Conservation (phyloP, 176 grass and related monocot genomes). For the Triticum dicoccoides region DNA sequence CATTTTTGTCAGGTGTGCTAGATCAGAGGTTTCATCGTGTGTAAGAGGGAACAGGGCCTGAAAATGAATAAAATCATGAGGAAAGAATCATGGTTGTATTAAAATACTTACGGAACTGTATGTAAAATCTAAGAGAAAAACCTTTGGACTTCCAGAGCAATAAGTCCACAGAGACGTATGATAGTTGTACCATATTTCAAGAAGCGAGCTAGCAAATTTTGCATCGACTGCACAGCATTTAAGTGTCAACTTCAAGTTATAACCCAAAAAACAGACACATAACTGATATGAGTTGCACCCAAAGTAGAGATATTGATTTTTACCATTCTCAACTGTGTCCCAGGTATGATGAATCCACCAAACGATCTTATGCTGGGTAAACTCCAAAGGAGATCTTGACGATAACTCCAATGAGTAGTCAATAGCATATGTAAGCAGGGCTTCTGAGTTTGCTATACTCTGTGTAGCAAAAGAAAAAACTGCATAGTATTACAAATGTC, state of each 20-base stretch:
- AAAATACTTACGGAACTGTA: conserved; percentile 6
- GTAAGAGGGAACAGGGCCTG: conserved; percentile 30
- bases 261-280: not conserved
- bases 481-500: not conserved
- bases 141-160: conserved; percentile 64
- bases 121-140: conserved; percentile 34
- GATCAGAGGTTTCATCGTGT: conserved; percentile 58
- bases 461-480: conserved; percentile 20
- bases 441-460: conserved; percentile 41
- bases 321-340: conserved; percentile 75
- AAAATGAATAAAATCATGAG: conserved; percentile 26
- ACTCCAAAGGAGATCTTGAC: conserved; percentile 78
- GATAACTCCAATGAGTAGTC: conserved; percentile 70
- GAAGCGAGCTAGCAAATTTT: conserved; percentile 54
- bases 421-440: conserved; percentile 58
- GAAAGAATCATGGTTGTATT: conserved; percentile 17
- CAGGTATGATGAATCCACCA: conserved; percentile 66
- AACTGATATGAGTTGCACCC: not conserved
- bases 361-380: conserved; percentile 69
- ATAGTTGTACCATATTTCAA: conserved; percentile 93
- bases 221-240: conserved; percentile 40
- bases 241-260: not conserved
- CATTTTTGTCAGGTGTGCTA: conserved; percentile 63
- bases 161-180: conserved; percentile 76
- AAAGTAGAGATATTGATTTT: not conserved